Evolutionary conservation across 495 filamentous ascomycete genomes (phyloP), one percentile per base, ranked within the genome.

Genomic region (Xylaria longipes): DNA sequence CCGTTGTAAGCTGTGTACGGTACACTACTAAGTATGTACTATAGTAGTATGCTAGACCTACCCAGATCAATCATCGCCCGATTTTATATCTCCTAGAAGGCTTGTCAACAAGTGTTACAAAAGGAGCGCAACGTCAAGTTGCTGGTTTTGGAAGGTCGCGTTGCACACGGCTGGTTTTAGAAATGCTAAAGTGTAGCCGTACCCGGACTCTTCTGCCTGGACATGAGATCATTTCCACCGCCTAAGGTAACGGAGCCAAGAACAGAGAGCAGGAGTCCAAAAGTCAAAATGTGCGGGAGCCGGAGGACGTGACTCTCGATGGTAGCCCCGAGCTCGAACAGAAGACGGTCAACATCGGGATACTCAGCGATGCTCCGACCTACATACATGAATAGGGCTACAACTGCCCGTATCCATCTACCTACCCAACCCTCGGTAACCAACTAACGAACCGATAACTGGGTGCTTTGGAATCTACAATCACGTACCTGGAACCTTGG

Each of bases 121-220:
- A 37, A 60, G 20, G 33, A 60, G 57, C 33, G n/a, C 33, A 35
- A 12, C 2, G 57, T 52, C 3, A 17, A 65, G 20, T 29, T 29
- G 45, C 63, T 22, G 45, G 29, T 22, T 52, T 65, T 31, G 45
- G 45, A 65, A 65, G 63, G 63, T 65, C 29, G 45, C n/a, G 45
- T 22, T 22, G 43, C 31, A 65, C 25, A 20, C 25, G 29, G 31
- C 43, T 65, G 22, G 60, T 25, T 62, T 41, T 62, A 37, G 60
- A 62, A 62, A 62, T 43, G 58, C n/a, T 43, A 7, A 43, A 27
- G 35, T 62, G 33, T 61, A n/a, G 35, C 33, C 33, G 57, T 39
- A 14, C 57, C 33, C 39, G 20, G 57, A 41, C 43, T 25, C n/a
- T 62, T 25, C n/a, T 31, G 25, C 27, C 52, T 27, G 7, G 25